These are phyloP conservation scores for Xylaria venustula DNA, from an alignment of 495 filamentous ascomycete genomes.

Conservation along the genomic window DNA sequence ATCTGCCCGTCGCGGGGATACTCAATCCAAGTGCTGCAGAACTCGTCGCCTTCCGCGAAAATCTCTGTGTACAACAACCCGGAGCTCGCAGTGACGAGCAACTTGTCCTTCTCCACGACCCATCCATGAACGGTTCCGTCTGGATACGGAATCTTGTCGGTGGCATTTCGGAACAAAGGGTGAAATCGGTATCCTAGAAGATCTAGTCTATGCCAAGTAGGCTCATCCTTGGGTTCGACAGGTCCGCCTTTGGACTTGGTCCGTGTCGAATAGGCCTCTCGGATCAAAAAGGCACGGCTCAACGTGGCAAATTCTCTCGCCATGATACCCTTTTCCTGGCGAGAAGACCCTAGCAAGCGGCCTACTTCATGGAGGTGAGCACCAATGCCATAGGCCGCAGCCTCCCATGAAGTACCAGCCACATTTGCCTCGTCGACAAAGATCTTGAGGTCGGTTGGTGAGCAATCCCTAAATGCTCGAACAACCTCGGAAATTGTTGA, in stretches of 20 bases:
- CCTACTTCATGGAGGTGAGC: constrained; percentile 88
- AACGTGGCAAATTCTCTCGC: constrained; percentile 77
- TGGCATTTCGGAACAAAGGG: constrained; percentile 83
- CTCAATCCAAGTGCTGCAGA: constrained; percentile 77
- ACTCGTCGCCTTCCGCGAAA: constrained; percentile 68
- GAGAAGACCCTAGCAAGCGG: constrained; percentile 83
- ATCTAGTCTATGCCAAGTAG: constrained; percentile 85
- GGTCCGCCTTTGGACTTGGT: constrained; percentile 78
- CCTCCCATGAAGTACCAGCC: constrained; percentile 85
- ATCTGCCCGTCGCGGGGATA: constrained; percentile 63
- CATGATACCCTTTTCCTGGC: constrained; percentile 87
- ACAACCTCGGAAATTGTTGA: constrained; percentile 81
- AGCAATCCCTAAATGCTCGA: constrained; percentile 83
- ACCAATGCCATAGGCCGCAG: constrained; percentile 87
- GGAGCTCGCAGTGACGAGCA: constrained; percentile 75
- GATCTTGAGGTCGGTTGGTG: constrained; percentile 74
- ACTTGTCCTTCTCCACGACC: constrained; percentile 77
- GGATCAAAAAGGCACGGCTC: constrained; percentile 76
- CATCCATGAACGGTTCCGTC: constrained; percentile 86
- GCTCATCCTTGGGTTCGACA: constrained; percentile 73
- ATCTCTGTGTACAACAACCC: constrained; percentile 84
- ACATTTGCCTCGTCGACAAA: constrained; percentile 84
- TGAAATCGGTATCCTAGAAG: constrained; percentile 84
- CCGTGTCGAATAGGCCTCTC: constrained; percentile 79
- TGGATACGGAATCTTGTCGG: constrained; percentile 60